Evolutionary conservation across 2,329 filamentous ascomycete species (phyloP).

Genomic region (Coniochaeta sp.): DNA sequence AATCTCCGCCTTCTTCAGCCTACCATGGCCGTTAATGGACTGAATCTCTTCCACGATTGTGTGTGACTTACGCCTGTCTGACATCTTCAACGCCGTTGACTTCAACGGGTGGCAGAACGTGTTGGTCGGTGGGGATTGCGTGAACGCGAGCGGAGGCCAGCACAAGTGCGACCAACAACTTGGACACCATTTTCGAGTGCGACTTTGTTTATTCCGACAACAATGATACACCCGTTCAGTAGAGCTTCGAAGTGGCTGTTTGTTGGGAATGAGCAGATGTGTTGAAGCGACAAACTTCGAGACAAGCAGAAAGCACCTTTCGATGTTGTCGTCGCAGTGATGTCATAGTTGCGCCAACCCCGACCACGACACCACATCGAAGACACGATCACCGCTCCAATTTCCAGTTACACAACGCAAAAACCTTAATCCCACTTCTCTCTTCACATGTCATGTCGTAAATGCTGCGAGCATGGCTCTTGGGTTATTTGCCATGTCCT

Average conservation of each 20-base stretch:
- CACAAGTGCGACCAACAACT: not conserved
- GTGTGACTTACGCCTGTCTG: slow-evolving; percentile 5
- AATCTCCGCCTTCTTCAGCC: slow-evolving; percentile 16
- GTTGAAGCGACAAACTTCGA: not conserved
- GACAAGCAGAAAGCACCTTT: not conserved
- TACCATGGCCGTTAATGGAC: slow-evolving; percentile 2
- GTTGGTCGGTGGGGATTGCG: not conserved
- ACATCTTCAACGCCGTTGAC: not conserved
- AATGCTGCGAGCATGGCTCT: too few species aligned
- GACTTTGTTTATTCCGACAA: too few species aligned
- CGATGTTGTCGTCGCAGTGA: not conserved
- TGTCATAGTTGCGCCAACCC: not conserved
- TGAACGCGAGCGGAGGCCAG: not conserved
- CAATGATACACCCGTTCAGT: too few species aligned
- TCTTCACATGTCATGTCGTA: too few species aligned
- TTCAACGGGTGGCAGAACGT: not conserved
- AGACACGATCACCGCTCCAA: too few species aligned
- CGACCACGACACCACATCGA: too few species aligned
- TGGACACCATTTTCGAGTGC: not conserved
- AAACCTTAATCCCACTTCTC: too few species aligned
- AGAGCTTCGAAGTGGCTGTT: not conserved
- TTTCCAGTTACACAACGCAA: too few species aligned
- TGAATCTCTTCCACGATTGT: not conserved
- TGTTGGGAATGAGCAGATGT: not conserved
- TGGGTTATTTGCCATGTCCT: too few species aligned